Evolutionary conservation across 192 early-diverging fungal species (phyloP), one percentile per base, ranked within the genome.

Genomic region (Entomortierella lignicola): DNA sequence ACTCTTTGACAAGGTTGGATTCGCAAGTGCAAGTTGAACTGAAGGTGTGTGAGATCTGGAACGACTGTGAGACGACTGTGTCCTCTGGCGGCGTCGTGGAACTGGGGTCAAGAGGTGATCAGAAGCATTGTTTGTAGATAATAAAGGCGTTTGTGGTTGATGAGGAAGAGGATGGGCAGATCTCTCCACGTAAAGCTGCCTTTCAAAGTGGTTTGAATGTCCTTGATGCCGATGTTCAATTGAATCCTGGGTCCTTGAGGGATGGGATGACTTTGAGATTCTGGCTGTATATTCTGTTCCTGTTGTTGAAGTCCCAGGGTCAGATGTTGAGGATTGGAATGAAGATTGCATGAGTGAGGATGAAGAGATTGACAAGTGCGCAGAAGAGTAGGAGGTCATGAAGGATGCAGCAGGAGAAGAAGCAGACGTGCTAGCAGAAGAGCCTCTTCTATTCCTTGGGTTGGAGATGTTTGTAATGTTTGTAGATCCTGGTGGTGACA

Each of bases 21-120:
- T 52, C 17, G 73, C 73, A n/a, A 77, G 73, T 27, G 73, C 73
- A 12, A 77, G 54, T 44, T 69, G 73, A 6, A 77, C 73, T 23
- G 73, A 77, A 8, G 73, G 73, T 0, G 73, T 48, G 32, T 53
- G 60, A 15, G 39, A 43, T 44, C 39, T 54, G 8, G 63, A 60
- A n/a, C 41, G 64, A 25, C 52, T 41, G 13, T 75, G 63, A 17
- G 65, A 47, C 1, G 66, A 77, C 8, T 48, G 60, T 23, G 66
- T 69, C 18, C 73, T 34, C 25, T 77, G 66, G 2, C 66, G 73
- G 1, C 55, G 54, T 20, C 60, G 59, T 13, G 59, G 73, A 11
- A 31, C 34, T 21, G 64, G 59, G 27, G 64, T 65, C 1, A 32
- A 12, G 25, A 52, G 55, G 44, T 48, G 62, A 26, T 52, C 62